These are phyloP conservation scores for Camellia japonica DNA, from an alignment of 148 eudicot genomes.

Conservation along the genomic window DNA sequence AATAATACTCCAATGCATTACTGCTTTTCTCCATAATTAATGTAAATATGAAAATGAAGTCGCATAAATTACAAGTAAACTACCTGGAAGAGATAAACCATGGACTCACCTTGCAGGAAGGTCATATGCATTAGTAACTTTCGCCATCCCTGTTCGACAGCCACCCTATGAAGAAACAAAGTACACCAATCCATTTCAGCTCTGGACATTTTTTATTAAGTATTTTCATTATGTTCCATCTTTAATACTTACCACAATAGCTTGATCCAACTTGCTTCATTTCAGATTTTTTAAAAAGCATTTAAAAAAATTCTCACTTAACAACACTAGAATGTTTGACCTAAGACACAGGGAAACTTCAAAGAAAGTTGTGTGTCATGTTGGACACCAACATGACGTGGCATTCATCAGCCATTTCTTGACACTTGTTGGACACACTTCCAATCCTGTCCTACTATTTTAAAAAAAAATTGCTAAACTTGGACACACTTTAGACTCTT, in stretches of 20 bases:
- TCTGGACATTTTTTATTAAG: background rate
- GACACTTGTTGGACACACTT: no score
- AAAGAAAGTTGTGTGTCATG: no score
- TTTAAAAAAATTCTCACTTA: background rate
- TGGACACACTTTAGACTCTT: no score
- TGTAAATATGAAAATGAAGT: background rate
- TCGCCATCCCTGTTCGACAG: slow-evolving; percentile 98
- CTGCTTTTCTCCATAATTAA: background rate
- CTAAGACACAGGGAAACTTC: no score
- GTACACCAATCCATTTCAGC: background rate
- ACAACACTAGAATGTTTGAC: no score
- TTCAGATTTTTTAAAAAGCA: background rate
- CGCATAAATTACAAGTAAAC: background rate
- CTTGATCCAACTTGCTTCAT: background rate
- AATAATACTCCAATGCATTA: background rate
- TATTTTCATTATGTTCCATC: slow-evolving; percentile 7
- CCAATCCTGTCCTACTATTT: no score
- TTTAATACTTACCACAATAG: background rate
- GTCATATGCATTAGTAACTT: slow-evolving; percentile 89
- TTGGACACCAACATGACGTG: no score
- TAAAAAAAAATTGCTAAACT: no score
- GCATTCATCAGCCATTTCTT: no score
- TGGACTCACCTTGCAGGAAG: slow-evolving; percentile 88
- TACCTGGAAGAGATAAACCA: slow-evolving; percentile 6
- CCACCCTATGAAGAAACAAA: slow-evolving; percentile 72